Base-by-base conservation (phyloP, 139 green algal genomes). In the Zygnema circumcarinatum region DNA sequence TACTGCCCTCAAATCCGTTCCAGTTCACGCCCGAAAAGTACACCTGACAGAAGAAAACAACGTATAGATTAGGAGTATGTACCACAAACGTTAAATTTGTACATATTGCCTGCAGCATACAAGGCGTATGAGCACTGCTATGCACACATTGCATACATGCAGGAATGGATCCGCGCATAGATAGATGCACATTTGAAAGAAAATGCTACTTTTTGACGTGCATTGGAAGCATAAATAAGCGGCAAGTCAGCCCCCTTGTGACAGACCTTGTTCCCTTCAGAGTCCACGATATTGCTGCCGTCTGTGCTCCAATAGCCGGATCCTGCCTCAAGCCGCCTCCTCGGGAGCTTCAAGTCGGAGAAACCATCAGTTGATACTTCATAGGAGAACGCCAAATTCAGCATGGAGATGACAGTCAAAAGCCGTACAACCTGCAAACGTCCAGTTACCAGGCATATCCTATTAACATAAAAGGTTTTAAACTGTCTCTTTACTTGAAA, bases 1-100 rank as follows among this genome's bases (percentile, higher is more conserved):
- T 32, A 38, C 31, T 29, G 1, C 20, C 53, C 72, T 88, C 83
- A 35, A 84, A 73, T 16, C 83, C 83, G 35, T 29, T 42, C 69
- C 68, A 88, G 11, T 38, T 88, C 39, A 88, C 29, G 29, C 83
- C 83, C 0, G 83, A 88, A 62, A 83, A 88, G 31, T 32, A 72
- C 69, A 88, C 83, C 83, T 88, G 83, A 52, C 2, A 32, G 16
- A 11, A 78, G 16, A 62, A 62, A 25, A 62, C 7, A 62, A 62
- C 47, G 16, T 25, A 62, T 25, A 62, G 16, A 16, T 62, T 25
- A 16, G 7, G 16, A 62, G 47, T 16, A 62, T n/a, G n/a, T n/a
- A 62, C 7, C 7, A 62, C 47, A 62, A 62, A 25, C 47, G 7
- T 62, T 7, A 16, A 16, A 62, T 62, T 62, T 25, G 16, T 7